Evolutionary conservation across 768 basidiomycete genomes (phyloP).

Genomic region (Crassisporium funariophilum): DNA sequence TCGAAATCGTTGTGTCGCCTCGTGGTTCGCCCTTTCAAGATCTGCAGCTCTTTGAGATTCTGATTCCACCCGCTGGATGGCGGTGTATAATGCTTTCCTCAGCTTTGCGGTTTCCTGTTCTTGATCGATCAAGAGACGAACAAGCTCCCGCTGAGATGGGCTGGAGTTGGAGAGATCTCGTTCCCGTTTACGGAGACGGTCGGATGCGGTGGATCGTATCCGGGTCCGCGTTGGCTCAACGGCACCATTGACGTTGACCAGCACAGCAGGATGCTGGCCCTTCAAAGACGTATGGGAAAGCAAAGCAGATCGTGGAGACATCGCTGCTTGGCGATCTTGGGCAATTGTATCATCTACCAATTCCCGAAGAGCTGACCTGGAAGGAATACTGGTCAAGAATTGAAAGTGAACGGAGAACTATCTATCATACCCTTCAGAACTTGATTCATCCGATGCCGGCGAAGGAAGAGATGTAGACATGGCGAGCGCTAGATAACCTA

Average conservation of each 20-base stretch:
- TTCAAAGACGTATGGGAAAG: slow-evolving; percentile 26
- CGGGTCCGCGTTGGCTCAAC: neutral
- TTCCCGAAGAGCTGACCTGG: slow-evolving; percentile 17
- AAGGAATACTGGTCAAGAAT: slow-evolving; percentile 1
- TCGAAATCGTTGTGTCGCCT: slow-evolving; percentile 34
- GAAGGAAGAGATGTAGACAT: slow-evolving; percentile 22
- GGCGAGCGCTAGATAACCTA: neutral
- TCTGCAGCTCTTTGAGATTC: slow-evolving; percentile 37
- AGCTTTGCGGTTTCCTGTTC: slow-evolving; percentile 37
- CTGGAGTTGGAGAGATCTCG: slow-evolving; percentile 13
- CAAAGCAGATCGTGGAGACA: slow-evolving; percentile 28
- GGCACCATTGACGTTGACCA: no score
- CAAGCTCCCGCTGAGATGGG: slow-evolving; percentile 30
- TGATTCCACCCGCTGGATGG: slow-evolving; percentile 34
- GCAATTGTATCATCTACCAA: slow-evolving; percentile 21
- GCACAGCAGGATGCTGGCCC: slow-evolving; percentile 6
- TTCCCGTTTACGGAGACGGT: slow-evolving; percentile 9
- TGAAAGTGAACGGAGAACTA: neutral
- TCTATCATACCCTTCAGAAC: slow-evolving; percentile 21
- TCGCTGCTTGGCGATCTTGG: slow-evolving; percentile 21
- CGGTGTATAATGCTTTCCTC: slow-evolving; percentile 36
- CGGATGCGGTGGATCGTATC: neutral
- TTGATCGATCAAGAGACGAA: slow-evolving; percentile 33
- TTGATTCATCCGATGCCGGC: slow-evolving; percentile 23
- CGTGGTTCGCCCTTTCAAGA: slow-evolving; percentile 34